phyloP scores from a whole-genome alignment of 768 basidiomycete species.

The Rhodotorula taiwanensis region DNA sequence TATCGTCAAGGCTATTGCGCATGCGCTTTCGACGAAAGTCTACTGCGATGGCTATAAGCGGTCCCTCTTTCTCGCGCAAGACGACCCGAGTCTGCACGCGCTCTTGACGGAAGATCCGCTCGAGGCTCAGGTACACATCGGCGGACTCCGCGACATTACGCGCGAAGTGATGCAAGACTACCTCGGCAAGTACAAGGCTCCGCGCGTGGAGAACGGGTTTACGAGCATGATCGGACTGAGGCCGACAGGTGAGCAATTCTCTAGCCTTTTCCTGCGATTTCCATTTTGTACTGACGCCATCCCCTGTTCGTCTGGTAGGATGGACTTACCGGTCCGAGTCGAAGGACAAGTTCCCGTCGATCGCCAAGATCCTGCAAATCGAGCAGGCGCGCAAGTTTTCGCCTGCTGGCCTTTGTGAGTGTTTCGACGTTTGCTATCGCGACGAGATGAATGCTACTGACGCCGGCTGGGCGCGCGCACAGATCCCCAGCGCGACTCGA shows the following conservation, averaged over 20 bases:
- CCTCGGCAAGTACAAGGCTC: constrained; percentile 51
- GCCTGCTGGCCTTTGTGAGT: constrained; percentile 45
- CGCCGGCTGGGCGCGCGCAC: constrained; percentile 41
- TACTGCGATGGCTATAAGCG: constrained; percentile 83
- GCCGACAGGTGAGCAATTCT: constrained; percentile 61
- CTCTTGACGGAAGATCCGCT: constrained; percentile 70
- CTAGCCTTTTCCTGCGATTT: constrained; percentile 42
- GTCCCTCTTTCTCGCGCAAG: constrained; percentile 72
- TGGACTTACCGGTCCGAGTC: constrained; percentile 35
- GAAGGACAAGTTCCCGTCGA: constrained; percentile 54
- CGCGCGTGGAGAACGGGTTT: constrained; percentile 18
- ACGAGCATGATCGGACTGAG: constrained; percentile 63
- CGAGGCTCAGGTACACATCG: constrained; percentile 73
- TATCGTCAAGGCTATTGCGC: constrained; percentile 63
- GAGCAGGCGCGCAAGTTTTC: constrained; percentile 65
- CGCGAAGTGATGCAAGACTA: constrained; percentile 73
- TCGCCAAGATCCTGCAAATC: constrained; percentile 62
- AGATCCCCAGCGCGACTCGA: constrained; percentile 58
- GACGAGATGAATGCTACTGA: too few relatives aligned
- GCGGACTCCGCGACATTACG: constrained; percentile 66
- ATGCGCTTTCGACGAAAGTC: constrained; percentile 69
- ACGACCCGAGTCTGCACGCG: constrained; percentile 70
- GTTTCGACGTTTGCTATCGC: constrained; percentile 49
- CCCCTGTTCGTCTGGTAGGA: constrained; percentile 50
- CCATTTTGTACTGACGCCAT: constrained; percentile 49